Base-by-base conservation (phyloP, 2,329 filamentous ascomycete species). In the Arthroderma sp. region DNA sequence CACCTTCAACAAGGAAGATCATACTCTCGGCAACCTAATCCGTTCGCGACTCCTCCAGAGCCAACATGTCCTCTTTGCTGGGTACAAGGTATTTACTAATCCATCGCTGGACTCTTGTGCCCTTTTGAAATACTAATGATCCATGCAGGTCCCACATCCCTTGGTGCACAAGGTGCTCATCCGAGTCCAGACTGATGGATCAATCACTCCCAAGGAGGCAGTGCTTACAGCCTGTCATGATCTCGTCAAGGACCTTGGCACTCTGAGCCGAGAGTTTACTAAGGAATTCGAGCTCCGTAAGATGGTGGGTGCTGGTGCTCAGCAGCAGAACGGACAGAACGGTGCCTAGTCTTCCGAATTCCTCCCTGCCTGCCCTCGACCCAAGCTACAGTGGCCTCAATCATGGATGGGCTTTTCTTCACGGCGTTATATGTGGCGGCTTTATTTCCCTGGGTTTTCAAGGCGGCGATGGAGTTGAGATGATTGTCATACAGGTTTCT, bases 1-100 rank as follows among this genome's bases (percentile, higher is more conserved):
- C 69, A 80, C 86, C 48, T 80, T 98, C 67, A 86, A 86, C 67
- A 96, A 95, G 66, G 91, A 98, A 65, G 91, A 98, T 57, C 89
- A 95, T 68, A 95, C 89, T 1, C 77, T 98, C 28, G 91, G 82
- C 56, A 95, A 98, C 64, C 74, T 98, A 45, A 75, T 98, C 46
- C 77, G 83, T 40, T 81, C 86, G 58, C 85, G 89, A 57, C 82
- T 98, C 46, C 80, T 91, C 68, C 80, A 84, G 62, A 83, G 86
- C 57, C 76, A 79, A 11, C 82, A 93, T 61, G 83, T 98, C 55
- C 71, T 83, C 56, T 94, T 96, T 73, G 81, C 88, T 48, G 91
- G 83, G 8, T 98, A 98, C 73, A 93, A 93, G 66, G 78, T 83
- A 82, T 64, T 10, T 30, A 30, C n/a, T 36, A 11, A 30, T 32